phyloP scores from a whole-genome alignment of 371 early-diverging fungal species.

The Basidiobolus heterosporus region DNA sequence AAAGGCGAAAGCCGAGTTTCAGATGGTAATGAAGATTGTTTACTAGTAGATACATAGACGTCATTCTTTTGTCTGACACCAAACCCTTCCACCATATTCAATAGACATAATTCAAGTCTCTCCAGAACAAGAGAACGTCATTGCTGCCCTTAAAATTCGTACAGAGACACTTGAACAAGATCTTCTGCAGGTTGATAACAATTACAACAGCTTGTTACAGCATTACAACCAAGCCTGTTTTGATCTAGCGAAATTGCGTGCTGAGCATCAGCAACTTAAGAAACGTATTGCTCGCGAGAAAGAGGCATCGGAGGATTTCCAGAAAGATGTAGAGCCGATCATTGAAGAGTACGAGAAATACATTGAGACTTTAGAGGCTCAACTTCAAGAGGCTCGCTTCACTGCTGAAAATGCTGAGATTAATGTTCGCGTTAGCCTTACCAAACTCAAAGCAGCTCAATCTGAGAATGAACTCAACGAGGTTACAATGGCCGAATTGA shows the following conservation, averaged over 20 bases:
- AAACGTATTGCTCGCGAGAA: not conserved
- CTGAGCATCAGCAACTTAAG: not conserved
- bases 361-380: constrained; percentile 31
- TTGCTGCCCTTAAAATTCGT: no score
- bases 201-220: not conserved
- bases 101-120: no score
- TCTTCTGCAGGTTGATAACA: not conserved
- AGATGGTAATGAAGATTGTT: no score
- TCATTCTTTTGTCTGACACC: no score
- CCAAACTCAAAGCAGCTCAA: not conserved
- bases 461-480: no score
- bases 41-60: no score
- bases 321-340: constrained; percentile 46
- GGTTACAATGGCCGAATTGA: no score
- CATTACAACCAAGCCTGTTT: not conserved
- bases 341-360: constrained; percentile 52
- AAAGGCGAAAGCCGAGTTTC: not conserved
- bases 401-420: not conserved
- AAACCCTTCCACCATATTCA: no score
- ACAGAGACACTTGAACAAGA: constrained; percentile 1
- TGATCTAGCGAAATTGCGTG: not conserved
- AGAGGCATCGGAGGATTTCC: constrained; percentile 17
- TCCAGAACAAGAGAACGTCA: no score
- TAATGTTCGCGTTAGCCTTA: not conserved
- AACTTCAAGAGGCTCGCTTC: constrained; percentile 10